Evolutionary conservation across 805 yeast species (phyloP).

Genomic region (Suhomyces xylopsoci): DNA sequence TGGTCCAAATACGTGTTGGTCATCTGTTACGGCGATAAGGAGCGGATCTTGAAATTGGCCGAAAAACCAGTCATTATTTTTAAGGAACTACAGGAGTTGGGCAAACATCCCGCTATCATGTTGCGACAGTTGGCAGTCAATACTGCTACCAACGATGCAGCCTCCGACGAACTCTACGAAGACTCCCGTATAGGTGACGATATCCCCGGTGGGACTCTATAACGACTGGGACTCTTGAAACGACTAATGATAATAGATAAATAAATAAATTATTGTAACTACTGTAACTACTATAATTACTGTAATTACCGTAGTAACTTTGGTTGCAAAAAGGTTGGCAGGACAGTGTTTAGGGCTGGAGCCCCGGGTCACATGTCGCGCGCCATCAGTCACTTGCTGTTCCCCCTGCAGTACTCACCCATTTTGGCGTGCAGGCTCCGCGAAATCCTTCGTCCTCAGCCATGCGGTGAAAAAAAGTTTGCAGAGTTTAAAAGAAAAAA

Average conservation of each 20-base stretch:
- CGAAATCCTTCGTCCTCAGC: background rate
- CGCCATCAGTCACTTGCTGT: background rate
- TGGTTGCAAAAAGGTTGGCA: background rate
- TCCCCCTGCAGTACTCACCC: background rate
- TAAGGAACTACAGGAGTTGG: constrained; percentile 79
- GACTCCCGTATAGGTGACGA: constrained; percentile 42
- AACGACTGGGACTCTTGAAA: too few species aligned
- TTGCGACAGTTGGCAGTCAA: constrained; percentile 69
- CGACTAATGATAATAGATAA: constrained; percentile 1
- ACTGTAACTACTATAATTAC: too few species aligned
- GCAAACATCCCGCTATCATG: constrained; percentile 90
- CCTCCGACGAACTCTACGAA: constrained; percentile 22
- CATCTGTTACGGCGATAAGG: constrained; percentile 88
- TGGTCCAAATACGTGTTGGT: constrained; percentile 88
- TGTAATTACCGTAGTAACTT: background rate
- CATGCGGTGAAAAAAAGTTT: constrained; percentile 2
- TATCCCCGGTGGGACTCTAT: constrained; percentile 45
- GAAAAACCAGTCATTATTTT: constrained; percentile 87
- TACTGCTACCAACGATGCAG: constrained; percentile 1
- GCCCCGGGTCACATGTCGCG: background rate
- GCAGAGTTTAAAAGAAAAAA: constrained; percentile 2
- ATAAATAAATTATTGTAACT: too few species aligned
- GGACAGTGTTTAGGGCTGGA: background rate
- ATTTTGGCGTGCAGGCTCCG: background rate
- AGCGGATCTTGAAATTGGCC: constrained; percentile 73